Conservation (phyloP, 2,329 filamentous ascomycete genomes). For the Fusarium nygamai region DNA sequence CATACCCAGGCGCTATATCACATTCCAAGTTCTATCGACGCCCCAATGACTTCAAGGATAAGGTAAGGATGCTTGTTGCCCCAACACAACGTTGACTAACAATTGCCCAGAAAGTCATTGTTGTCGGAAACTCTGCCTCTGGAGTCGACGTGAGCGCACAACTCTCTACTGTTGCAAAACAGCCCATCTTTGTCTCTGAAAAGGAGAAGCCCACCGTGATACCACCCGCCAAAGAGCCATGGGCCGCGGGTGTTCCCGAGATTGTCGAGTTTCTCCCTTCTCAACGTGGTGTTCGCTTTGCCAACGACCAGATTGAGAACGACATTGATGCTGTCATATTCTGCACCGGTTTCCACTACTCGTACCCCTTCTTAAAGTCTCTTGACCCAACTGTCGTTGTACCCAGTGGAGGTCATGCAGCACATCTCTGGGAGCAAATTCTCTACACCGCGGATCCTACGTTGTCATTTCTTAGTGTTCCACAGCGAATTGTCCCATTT, state of each 20-base stretch:
- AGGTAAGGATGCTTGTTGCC: slow-evolving; percentile 33
- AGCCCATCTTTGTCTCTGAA: slow-evolving; percentile 66
- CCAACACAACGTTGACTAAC: background rate
- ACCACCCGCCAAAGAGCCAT: slow-evolving; percentile 41
- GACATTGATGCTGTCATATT: slow-evolving; percentile 80
- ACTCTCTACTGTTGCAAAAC: slow-evolving; percentile 63
- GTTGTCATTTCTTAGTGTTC: slow-evolving; percentile 71
- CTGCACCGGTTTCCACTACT: slow-evolving; percentile 88
- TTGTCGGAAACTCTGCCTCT: slow-evolving; percentile 77
- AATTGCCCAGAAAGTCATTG: slow-evolving; percentile 66
- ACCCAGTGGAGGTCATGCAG: slow-evolving; percentile 68
- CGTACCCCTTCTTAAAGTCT: slow-evolving; percentile 73
- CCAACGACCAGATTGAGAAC: slow-evolving; percentile 68
- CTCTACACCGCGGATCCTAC: slow-evolving; percentile 73
- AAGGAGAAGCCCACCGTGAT: slow-evolving; percentile 47
- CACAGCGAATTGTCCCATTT: slow-evolving; percentile 77
- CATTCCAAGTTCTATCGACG: slow-evolving; percentile 77
- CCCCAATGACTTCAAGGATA: slow-evolving; percentile 45
- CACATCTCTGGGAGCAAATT: slow-evolving; percentile 77
- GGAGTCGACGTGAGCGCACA: slow-evolving; percentile 76
- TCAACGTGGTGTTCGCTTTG: slow-evolving; percentile 67
- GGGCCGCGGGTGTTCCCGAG: slow-evolving; percentile 51
- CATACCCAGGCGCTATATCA: slow-evolving; percentile 60
- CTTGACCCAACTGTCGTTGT: slow-evolving; percentile 62
- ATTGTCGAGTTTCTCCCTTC: slow-evolving; percentile 58